Evolutionary conservation across 2,329 filamentous ascomycete species (phyloP), one percentile per base, ranked within the genome.

Genomic region (Aspergillus sp.): DNA sequence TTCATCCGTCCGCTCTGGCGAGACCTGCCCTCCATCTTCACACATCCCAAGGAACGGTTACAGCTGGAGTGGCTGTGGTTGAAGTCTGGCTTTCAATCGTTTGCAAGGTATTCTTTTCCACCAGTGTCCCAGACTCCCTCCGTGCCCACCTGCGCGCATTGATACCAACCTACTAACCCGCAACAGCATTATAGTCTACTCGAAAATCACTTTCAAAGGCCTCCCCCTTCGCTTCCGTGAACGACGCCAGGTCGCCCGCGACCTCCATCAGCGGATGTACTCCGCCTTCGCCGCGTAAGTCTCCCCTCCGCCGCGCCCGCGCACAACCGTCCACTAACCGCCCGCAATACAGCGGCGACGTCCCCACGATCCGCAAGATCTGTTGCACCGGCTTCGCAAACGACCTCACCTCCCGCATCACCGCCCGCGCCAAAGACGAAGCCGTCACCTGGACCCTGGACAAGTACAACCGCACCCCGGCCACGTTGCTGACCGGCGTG

Each of bases 231-330:
- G 67, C n/a, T 50, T 72, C 20, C 58, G 56, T 19, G 62, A 71
- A 40, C 65, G 75, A 36, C 70, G 72, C 16, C 48, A 58, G 9
- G 65, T 73, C 36, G 76, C 72, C 10, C 64, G 64, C 38, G 58
- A 68, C 7, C 64, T 80, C n/a, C 77, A 81, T 53, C 54, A 67
- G 43, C 55, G 64, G 21, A 76, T 81, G 73, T 81, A 80, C 61
- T 69, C 60, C 20, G 68, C 73, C 19, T 78, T 80, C 56, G 77
- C 78, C 20, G 59, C 57, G 62, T 79, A 74, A 60, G 69, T 66
- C 64, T 29, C 43, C 6, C 32, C 51, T n/a, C 46, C 68, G 17
- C 11, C 13, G 17, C 29, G n/a, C 50, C 64, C 47, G 9, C 17
- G 11, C 32, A 29, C 36, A 38, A 1, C 57, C 50, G 14, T 21